Base-by-base conservation (phyloP, 2,329 filamentous ascomycete species). In the Hortaea werneckii region DNA sequence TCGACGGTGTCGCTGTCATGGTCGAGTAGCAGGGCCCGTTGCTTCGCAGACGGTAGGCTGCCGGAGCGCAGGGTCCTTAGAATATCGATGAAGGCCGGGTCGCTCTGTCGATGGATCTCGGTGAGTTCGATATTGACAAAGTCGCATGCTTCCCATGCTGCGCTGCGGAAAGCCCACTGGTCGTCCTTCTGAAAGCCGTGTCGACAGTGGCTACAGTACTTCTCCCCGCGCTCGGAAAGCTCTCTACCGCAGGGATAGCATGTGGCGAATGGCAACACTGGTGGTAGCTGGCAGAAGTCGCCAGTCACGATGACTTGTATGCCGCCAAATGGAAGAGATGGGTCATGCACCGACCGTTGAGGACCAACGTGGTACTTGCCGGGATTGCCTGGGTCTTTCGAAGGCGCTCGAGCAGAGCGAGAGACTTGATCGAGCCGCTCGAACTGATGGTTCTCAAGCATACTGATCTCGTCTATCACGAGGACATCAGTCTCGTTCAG, bases 381-480 rank as follows among this genome's bases (percentile, higher is more conserved):
- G 37, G 9, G 8, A 6, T 13, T 9, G 8, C 20, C 37, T 10
- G 37, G 37, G 37, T 38, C 37, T 6, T 9, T 9, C 6, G 37
- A 6, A n/a, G n/a, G n/a, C 26, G 8, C 9, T 7, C 37, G 37
- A 3, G 40, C 43, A 8, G 20, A 37, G 6, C 42, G 30, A 12
- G 37, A 37, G 32, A 51, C 26, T 5, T 54, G 58, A 46, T 75
- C 73, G 10, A 76, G 59, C 8, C 75, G 68, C 49, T 77, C 72
- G 30, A 79, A 72, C 42, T 72, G 65, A 4, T 68, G 57, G 44
- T 73, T 77, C 40, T 78, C 75, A 0, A 81, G 67, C 79, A 82
- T 83, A 49, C 73, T 78, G 47, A 83, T 76, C 59, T 83, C 79
- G 52, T 82, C 78, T 10, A 83, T 76, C 26, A 83, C 68, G 1